Percentiles rank a stretch among this genome's conserved stretches.
Evolutionary conservation across 1,284 basidiomycete species (phyloP).

Genomic region (Moesziomyces sp.): DNA sequence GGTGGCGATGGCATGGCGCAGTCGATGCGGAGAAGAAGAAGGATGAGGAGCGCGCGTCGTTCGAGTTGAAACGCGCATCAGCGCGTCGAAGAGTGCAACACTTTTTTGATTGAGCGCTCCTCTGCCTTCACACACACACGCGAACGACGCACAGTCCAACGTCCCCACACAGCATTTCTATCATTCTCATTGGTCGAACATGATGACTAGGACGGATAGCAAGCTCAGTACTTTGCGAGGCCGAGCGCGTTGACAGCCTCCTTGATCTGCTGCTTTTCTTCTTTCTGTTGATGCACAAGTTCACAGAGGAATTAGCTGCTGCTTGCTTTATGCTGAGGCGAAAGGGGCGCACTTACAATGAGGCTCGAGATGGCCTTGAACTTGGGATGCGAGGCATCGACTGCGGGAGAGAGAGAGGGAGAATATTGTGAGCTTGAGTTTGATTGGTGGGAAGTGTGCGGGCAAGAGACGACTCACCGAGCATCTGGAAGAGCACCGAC

Average conservation of each 20-base stretch:
- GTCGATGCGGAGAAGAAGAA: conserved; percentile 5
- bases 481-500: conserved; percentile 80
- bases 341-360: conserved; percentile 68
- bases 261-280: conserved; percentile 59
- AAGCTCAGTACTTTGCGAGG: conserved; percentile 34
- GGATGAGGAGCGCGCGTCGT: not conserved
- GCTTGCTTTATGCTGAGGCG: too few species aligned
- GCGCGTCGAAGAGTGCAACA: too few species aligned
- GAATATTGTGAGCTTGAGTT: too few species aligned
- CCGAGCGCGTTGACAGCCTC: conserved; percentile 46
- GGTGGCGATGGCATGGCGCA: not conserved
- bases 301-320: not conserved
- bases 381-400: conserved; percentile 74
- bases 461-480: conserved; percentile 59
- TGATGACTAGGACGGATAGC: not conserved
- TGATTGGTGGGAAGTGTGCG: not conserved
- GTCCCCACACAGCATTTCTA: too few species aligned
- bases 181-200: too few species aligned
- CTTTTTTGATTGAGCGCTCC: too few species aligned
- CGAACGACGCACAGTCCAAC: too few species aligned
- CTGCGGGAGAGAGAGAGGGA: not conserved
- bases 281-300: conserved; percentile 35
- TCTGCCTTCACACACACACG: too few species aligned
- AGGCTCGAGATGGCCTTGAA: conserved; percentile 81
- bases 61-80: too few species aligned